Evolutionary conservation across 2,329 filamentous ascomycete species (phyloP).

Genomic region (Fusarium algeriense): DNA sequence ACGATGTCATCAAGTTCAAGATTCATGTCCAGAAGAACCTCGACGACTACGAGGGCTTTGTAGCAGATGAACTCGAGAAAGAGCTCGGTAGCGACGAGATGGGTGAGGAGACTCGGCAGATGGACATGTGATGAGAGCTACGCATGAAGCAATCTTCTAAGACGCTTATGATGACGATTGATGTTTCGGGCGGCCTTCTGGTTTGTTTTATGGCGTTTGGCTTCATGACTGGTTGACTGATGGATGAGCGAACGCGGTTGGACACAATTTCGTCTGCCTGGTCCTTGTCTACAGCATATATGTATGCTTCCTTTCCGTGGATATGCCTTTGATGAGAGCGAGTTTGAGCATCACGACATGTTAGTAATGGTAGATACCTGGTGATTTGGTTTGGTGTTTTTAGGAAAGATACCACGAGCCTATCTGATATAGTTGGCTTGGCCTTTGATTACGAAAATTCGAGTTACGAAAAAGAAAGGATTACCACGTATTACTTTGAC

Average conservation of each 20-base stretch:
- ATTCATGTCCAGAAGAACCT: conserved; percentile 93
- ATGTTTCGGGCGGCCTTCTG: conserved; percentile 35
- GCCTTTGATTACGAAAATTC: conserved; percentile 8
- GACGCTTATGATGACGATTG: conserved; percentile 43
- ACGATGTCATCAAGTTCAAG: conserved; percentile 99
- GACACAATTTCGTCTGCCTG: conserved; percentile 28
- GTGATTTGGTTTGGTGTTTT: conserved; percentile 34
- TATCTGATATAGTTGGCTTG: conserved; percentile 7
- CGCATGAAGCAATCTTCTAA: conserved; percentile 34
- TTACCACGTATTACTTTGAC: not conserved
- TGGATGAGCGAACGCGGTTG: conserved; percentile 10
- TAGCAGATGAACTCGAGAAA: conserved; percentile 91
- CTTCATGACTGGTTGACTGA: conserved; percentile 13
- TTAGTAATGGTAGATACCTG: conserved; percentile 38
- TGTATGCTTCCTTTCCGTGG: conserved; percentile 19
- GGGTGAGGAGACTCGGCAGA: conserved; percentile 64
- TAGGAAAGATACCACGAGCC: conserved; percentile 36
- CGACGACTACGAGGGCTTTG: conserved; percentile 94
- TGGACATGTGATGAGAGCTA: conserved; percentile 54
- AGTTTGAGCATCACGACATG: conserved; percentile 16
- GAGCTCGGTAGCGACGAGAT: conserved; percentile 76
- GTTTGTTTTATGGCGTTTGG: conserved; percentile 40
- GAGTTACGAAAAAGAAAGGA: conserved; percentile 11
- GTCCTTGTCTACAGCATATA: conserved; percentile 21
- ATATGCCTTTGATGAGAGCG: conserved; percentile 24